phyloP scores from a whole-genome alignment of 305 asterid genomes.

The Caryopteris hybrid region DNA sequence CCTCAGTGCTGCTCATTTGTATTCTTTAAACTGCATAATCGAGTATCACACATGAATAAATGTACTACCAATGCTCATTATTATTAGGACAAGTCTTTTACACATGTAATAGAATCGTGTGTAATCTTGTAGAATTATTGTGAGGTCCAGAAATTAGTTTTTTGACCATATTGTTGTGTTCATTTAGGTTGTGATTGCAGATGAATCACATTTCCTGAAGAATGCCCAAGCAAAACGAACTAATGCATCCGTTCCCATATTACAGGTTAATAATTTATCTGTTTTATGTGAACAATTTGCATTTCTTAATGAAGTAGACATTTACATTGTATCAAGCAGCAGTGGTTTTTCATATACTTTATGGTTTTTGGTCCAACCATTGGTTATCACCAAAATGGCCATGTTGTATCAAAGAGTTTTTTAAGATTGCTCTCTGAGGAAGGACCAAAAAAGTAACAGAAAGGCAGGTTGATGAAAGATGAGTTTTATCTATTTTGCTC shows the following conservation, averaged over 20 bases:
- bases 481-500: conserved; percentile 2
- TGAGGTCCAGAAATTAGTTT: conserved; percentile 12
- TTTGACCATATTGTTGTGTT: conserved; percentile 22
- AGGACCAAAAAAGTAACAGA: background rate
- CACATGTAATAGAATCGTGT: conserved; percentile 1
- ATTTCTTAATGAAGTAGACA: background rate
- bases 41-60: background rate
- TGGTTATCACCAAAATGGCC: conserved; percentile 1
- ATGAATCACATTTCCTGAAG: conserved; percentile 97
- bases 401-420: conserved; percentile 2
- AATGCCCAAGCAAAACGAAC: conserved; percentile 97
- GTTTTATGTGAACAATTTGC: background rate
- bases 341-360: background rate
- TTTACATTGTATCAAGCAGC: conserved; percentile 7
- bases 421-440: background rate
- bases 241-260: conserved; percentile 71
- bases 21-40: background rate
- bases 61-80: background rate
- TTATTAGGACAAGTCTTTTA: background rate
- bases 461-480: conserved; percentile 6
- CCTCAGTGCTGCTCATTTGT: conserved; percentile 11
- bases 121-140: conserved; percentile 7
- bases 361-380: background rate
- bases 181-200: conserved; percentile 88
- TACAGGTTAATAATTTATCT: conserved; percentile 53